Conservation (phyloP, 768 basidiomycete genomes). For the Coprinopsis sp. region DNA sequence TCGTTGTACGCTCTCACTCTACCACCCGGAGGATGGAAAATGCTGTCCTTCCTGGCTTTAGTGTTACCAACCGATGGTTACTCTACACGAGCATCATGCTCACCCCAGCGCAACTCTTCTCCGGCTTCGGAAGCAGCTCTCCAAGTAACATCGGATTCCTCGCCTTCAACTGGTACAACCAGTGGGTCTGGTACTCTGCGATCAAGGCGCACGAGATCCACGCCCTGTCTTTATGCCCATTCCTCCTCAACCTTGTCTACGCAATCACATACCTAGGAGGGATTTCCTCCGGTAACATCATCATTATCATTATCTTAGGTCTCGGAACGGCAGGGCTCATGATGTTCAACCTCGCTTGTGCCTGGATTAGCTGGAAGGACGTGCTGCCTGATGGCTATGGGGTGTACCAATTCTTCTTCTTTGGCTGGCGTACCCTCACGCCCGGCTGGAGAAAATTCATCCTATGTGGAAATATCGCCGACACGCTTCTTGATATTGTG, state of each 20-base stretch:
- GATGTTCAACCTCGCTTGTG: slow-evolving; percentile 8
- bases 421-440: slow-evolving; percentile 11
- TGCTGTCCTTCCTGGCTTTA: slow-evolving; percentile 8
- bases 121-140: slow-evolving; percentile 9
- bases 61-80: slow-evolving; percentile 9
- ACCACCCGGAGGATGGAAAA: neutral
- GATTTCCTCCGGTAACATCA: slow-evolving; percentile 8
- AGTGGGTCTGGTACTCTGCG: slow-evolving; percentile 11
- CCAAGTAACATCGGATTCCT: slow-evolving; percentile 13
- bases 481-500: slow-evolving; percentile 7
- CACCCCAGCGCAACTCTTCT: slow-evolving; percentile 8
- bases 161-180: slow-evolving; percentile 13
- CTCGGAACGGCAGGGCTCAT: slow-evolving; percentile 9
- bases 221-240: slow-evolving; percentile 8
- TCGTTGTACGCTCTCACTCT: no score
- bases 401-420: slow-evolving; percentile 13
- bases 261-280: slow-evolving; percentile 11
- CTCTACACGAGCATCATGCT: slow-evolving; percentile 12
- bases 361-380: slow-evolving; percentile 9
- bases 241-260: slow-evolving; percentile 11
- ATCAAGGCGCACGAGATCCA: slow-evolving; percentile 7
- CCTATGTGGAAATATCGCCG: slow-evolving; percentile 5
- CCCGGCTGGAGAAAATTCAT: slow-evolving; percentile 11
- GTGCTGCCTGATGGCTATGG: slow-evolving; percentile 11
- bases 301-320: slow-evolving; percentile 1